phyloP scores from a whole-genome alignment of 306 rosid genomes.

The Ormosia semicastrata region DNA sequence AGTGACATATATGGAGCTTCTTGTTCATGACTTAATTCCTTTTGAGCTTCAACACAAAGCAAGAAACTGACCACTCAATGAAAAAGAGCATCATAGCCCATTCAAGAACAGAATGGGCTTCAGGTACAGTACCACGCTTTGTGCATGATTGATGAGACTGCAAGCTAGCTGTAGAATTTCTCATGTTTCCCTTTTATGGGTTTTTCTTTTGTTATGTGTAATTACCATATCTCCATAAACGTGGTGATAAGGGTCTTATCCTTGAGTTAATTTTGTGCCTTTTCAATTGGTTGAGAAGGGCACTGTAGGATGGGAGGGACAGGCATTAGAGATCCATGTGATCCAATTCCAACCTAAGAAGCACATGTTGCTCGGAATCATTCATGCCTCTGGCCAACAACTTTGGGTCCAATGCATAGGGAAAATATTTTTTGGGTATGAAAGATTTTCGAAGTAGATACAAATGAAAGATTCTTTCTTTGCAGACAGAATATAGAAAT shows the following conservation, averaged over 20 bases:
- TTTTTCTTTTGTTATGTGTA: background rate
- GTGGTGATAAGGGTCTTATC: constrained; percentile 44
- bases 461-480: constrained; percentile 22
- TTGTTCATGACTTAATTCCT: background rate
- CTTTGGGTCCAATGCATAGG: constrained; percentile 7
- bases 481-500: background rate
- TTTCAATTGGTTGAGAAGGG: constrained; percentile 2
- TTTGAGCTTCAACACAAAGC: background rate
- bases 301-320: background rate
- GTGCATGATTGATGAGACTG: constrained; percentile 7
- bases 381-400: background rate
- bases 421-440: constrained; percentile 16
- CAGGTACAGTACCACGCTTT: background rate
- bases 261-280: background rate
- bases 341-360: background rate
- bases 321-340: background rate
- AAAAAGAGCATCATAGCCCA: constrained; percentile 46
- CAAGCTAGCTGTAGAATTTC: background rate
- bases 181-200: constrained; percentile 23
- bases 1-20: background rate
- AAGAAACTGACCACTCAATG: constrained; percentile 46
- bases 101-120: constrained; percentile 50
- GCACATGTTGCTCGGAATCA: background rate
- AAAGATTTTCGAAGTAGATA: constrained; percentile 15
- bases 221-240: background rate